Percentiles rank a stretch among this genome's conserved stretches.
phyloP scores from a whole-genome alignment of 1,284 basidiomycete species.

The Ganoderma lucidum region DNA sequence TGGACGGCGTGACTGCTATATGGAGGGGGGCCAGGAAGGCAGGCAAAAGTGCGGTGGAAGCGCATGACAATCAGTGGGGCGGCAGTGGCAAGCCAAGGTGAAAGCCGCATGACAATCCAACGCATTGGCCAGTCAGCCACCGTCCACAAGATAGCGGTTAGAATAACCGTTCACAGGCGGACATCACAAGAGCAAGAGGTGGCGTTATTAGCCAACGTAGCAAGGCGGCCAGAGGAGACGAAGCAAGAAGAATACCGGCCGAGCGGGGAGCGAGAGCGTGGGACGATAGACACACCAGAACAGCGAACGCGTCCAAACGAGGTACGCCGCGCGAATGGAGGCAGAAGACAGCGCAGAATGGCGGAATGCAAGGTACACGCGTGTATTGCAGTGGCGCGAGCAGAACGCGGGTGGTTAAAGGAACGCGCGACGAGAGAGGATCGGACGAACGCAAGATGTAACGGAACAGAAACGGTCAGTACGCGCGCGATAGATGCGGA shows the following conservation, averaged over 20 bases:
- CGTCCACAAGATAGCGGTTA: constrained; percentile 10
- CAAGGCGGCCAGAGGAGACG: background rate
- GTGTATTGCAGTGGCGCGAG: background rate
- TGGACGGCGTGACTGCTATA: constrained; percentile 56
- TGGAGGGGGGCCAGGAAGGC: background rate
- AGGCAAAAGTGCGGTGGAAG: background rate
- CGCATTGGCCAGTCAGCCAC: background rate
- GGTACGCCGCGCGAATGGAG: background rate
- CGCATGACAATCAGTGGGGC: background rate
- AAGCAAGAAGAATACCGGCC: background rate
- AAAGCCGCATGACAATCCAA: background rate
- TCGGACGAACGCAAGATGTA: background rate
- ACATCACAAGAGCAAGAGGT: background rate
- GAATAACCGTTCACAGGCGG: background rate
- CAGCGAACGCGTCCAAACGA: background rate
- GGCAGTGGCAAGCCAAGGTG: background rate
- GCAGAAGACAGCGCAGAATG: background rate
- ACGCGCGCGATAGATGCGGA: constrained; percentile 18
- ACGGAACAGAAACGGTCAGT: constrained; percentile 11
- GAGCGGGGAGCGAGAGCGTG: constrained; percentile 8
- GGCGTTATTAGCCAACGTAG: background rate
- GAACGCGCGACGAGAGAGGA: constrained; percentile 14
- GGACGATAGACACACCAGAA: constrained; percentile 7
- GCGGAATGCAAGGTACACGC: background rate
- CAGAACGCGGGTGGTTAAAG: constrained; percentile 8